These are phyloP conservation scores for Pleurotus djamor DNA, from an alignment of 768 basidiomycete genomes.

Conservation along the genomic window DNA sequence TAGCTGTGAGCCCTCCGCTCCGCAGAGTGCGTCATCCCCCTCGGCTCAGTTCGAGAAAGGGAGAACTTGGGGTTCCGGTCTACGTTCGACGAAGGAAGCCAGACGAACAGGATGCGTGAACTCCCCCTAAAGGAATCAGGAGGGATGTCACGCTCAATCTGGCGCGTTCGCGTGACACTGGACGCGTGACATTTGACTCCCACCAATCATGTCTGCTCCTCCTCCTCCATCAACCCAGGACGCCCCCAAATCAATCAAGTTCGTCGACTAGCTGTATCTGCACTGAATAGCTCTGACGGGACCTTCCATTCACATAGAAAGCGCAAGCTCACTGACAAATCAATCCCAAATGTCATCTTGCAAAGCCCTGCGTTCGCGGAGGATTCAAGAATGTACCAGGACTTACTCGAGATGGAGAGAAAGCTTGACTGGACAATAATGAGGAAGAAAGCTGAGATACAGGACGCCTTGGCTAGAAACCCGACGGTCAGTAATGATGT, in stretches of 20 bases:
- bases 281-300: background rate
- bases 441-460: conserved; percentile 86
- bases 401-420: conserved; percentile 84
- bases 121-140: too few species aligned
- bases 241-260: background rate
- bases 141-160: too few species aligned
- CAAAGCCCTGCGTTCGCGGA: conserved; percentile 73
- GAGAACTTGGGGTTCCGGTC: too few species aligned
- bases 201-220: background rate
- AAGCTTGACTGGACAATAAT: conserved; percentile 95
- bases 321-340: conserved; percentile 79
- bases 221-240: background rate
- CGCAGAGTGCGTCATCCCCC: too few species aligned
- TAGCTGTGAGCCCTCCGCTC: too few species aligned
- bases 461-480: conserved; percentile 78
- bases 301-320: conserved; percentile 37
- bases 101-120: too few species aligned
- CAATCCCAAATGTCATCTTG: conserved; percentile 72
- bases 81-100: too few species aligned
- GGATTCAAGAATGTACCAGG: conserved; percentile 86
- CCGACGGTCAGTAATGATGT: conserved; percentile 52
- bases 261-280: background rate
- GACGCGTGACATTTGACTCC: too few species aligned
- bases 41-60: too few species aligned
- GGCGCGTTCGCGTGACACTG: too few species aligned